Percentiles rank a stretch among this genome's conserved stretches.
phyloP scores from a whole-genome alignment of 495 filamentous ascomycete genomes.

The Extremus antarcticus region DNA sequence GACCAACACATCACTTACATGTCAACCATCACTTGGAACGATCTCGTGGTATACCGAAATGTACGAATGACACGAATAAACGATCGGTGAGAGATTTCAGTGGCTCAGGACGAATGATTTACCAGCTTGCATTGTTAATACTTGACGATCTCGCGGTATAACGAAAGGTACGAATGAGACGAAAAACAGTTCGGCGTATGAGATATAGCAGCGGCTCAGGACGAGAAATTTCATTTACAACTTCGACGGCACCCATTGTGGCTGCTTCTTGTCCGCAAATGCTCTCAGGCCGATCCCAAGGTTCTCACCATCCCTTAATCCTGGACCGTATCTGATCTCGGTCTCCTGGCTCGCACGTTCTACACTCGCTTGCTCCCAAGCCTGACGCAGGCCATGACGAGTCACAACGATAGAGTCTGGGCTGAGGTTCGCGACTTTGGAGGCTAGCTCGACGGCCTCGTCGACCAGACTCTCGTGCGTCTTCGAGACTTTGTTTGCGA shows the following conservation, averaged over 20 bases:
- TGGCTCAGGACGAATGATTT: no score
- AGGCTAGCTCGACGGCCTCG: slow-evolving; percentile 33
- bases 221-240: no score
- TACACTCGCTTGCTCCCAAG: slow-evolving; percentile 57
- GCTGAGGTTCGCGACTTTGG: slow-evolving; percentile 47
- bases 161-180: no score
- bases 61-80: neutral
- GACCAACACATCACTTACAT: no score
- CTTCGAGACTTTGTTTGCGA: slow-evolving; percentile 43
- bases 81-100: no score
- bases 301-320: slow-evolving; percentile 58
- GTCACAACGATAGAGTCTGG: slow-evolving; percentile 63
- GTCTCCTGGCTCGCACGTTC: slow-evolving; percentile 52
- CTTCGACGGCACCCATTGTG: slow-evolving; percentile 64
- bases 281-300: slow-evolving; percentile 65
- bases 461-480: slow-evolving; percentile 14
- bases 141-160: no score
- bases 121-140: no score
- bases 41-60: no score
- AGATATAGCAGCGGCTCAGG: no score
- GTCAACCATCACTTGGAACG: no score
- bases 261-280: slow-evolving; percentile 71
- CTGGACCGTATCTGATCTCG: slow-evolving; percentile 46
- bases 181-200: no score
- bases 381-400: slow-evolving; percentile 53